phyloP scores from a whole-genome alignment of 2,329 filamentous ascomycete species.

The Raffaelea arxii region DNA sequence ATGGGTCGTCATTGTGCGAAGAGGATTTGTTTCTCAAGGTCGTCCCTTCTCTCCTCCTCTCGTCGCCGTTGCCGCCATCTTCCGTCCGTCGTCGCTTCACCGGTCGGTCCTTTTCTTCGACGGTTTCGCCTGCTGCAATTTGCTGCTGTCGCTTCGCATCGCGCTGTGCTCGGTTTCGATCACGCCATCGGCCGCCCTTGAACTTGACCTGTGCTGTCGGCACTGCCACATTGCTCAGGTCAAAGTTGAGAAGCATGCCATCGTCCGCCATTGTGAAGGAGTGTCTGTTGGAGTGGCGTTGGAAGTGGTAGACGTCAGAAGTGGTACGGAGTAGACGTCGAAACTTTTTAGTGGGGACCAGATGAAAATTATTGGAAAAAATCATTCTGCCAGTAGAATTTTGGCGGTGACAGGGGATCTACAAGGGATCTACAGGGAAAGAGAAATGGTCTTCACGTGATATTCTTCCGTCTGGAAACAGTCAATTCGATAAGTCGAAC shows the following conservation, averaged over 20 bases:
- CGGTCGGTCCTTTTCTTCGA: slow-evolving; percentile 8
- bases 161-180: slow-evolving; percentile 73
- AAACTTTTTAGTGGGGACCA: no score
- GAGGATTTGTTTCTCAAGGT: neutral
- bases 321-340: no score
- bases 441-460: no score
- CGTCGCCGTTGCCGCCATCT: slow-evolving; percentile 15
- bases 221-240: slow-evolving; percentile 58
- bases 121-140: neutral
- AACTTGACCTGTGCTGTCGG: slow-evolving; percentile 51
- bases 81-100: slow-evolving; percentile 19
- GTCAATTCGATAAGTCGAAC: no score
- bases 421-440: no score
- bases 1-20: neutral
- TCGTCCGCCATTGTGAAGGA: slow-evolving; percentile 96
- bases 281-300: no score
- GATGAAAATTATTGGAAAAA: no score
- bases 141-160: slow-evolving; percentile 24
- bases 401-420: no score
- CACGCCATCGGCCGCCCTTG: slow-evolving; percentile 89
- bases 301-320: no score
- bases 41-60: slow-evolving; percentile 12
- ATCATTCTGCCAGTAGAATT: no score
- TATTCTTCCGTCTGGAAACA: no score
- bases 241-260: slow-evolving; percentile 91